Evolutionary conservation across 2,329 filamentous ascomycete species (phyloP), one percentile per base, ranked within the genome.

Genomic region (Fusarium euwallaceae): DNA sequence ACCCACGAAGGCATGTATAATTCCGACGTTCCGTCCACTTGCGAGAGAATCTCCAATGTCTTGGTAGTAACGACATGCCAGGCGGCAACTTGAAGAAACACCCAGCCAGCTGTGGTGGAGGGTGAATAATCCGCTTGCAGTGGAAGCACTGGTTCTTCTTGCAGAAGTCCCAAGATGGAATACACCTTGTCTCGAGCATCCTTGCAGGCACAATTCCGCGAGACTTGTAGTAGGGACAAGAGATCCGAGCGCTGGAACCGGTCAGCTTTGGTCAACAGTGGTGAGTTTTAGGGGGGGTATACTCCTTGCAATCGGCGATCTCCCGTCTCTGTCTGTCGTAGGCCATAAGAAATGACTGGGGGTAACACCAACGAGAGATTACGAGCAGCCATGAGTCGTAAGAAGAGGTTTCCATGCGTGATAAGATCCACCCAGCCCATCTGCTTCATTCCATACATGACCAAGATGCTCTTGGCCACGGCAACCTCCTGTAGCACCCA

Each of bases 401-500:
- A 32, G 51, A 55, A 55, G 27, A 55, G 51, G 8, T 34, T 55
- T 7, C 51, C 24, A 34, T 55, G 27, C 51, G 2, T 20, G 2
- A 55, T 34, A 6, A 55, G 17, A 2, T 55, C 51, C 27, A n/a
- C 51, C 51, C 51, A 55, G 27, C 29, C 20, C 51, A 55, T 8
- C 6, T 55, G 24, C 27, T 55, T 29, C 17, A 14, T 34, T 20
- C 58, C 58, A 43, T 61, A 61, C 20, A 22, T 27, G 16, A 61
- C 24, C 58, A 43, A 27, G 20, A 61, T 39, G 16, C 36, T 43
- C 2, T 61, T 61, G 14, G 58, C 58, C 20, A 61, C 58, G 7
- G 58, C 58, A n/a, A 61, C 24, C 27, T 61, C 58, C 17, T 61
- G 58, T 6, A 61, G 27, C 4, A 61, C 58, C 58, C 58, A 61